A percentile compares a stretch with the other conserved stretches of the same genome.
Conservation (phyloP, 2,329 filamentous ascomycete genomes). For the Rhinocladiella similis region DNA sequence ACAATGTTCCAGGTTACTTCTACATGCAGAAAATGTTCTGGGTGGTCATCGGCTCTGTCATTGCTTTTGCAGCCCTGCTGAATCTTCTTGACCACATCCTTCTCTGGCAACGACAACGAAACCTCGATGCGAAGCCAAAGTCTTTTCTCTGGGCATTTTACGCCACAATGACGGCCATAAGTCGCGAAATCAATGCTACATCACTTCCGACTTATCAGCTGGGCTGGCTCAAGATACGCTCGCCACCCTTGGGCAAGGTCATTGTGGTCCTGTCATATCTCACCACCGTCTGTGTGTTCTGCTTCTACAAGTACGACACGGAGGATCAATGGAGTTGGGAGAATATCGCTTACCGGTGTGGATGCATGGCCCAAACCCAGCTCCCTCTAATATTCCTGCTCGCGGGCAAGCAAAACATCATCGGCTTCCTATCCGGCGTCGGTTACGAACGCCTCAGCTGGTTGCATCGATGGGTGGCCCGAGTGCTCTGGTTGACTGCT, state of each 20-base stretch:
- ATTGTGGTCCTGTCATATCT: constrained; percentile 34
- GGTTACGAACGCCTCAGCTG: constrained; percentile 54
- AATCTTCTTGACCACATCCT: constrained; percentile 50
- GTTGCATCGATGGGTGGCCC: constrained; percentile 54
- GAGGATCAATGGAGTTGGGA: constrained; percentile 54
- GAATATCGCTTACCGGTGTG: constrained; percentile 57
- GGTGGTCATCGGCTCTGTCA: constrained; percentile 46
- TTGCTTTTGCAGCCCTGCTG: constrained; percentile 36
- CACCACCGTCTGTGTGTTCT: constrained; percentile 32
- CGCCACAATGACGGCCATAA: constrained; percentile 56
- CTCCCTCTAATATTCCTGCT: constrained; percentile 58
- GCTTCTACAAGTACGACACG: constrained; percentile 57
- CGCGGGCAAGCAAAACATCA: constrained; percentile 56
- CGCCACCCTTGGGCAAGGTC: constrained; percentile 40
- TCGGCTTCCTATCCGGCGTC: constrained; percentile 48
- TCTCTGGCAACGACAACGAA: constrained; percentile 47
- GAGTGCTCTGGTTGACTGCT: constrained; percentile 53
- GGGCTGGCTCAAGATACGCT: constrained; percentile 33
- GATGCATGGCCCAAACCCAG: constrained; percentile 54
- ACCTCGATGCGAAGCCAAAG: constrained; percentile 56
- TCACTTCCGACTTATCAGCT: constrained; percentile 36
- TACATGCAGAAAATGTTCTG: constrained; percentile 56
- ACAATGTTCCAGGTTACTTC: constrained; percentile 46
- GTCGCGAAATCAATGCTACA: constrained; percentile 55
- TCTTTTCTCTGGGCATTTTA: constrained; percentile 47